Percentiles rank a stretch among this genome's conserved stretches.
Evolutionary conservation across 2,329 filamentous ascomycete species (phyloP).

Genomic region (Spiromastix sp.): DNA sequence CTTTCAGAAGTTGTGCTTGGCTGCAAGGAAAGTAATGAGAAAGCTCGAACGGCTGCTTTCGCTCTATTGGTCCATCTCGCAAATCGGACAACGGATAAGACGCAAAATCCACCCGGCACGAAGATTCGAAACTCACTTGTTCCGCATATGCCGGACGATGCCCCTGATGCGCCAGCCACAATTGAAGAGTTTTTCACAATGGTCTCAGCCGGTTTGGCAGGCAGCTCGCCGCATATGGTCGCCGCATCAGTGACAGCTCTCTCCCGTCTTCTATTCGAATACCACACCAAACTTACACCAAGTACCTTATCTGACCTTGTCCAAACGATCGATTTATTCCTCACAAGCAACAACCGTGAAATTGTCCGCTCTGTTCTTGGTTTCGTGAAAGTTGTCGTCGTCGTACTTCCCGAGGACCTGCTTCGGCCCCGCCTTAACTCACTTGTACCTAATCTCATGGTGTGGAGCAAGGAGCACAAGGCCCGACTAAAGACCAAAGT

Average conservation of each 20-base stretch:
- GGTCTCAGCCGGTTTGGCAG: slow-evolving; percentile 90
- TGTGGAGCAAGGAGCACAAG: slow-evolving; percentile 98
- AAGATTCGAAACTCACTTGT: slow-evolving; percentile 85
- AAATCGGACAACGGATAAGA: slow-evolving; percentile 63
- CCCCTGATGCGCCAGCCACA: slow-evolving; percentile 64
- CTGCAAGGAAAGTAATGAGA: slow-evolving; percentile 96
- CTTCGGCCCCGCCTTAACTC: slow-evolving; percentile 67
- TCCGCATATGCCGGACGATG: slow-evolving; percentile 72
- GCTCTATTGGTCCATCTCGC: slow-evolving; percentile 84
- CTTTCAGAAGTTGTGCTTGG: slow-evolving; percentile 91
- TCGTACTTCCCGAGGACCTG: slow-evolving; percentile 68
- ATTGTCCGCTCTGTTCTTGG: slow-evolving; percentile 91
- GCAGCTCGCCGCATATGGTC: slow-evolving; percentile 91
- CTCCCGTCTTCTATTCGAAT: slow-evolving; percentile 87
- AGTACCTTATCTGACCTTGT: slow-evolving; percentile 74
- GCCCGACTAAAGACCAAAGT: slow-evolving; percentile 94
- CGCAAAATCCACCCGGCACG: slow-evolving; percentile 40
- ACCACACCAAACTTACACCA: slow-evolving; percentile 58
- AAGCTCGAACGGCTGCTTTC: slow-evolving; percentile 79
- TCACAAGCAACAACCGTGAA: slow-evolving; percentile 92
- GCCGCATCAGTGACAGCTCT: slow-evolving; percentile 93
- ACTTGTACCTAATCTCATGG: slow-evolving; percentile 80
- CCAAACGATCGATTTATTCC: slow-evolving; percentile 89
- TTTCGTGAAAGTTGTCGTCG: slow-evolving; percentile 92
- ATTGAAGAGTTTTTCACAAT: slow-evolving; percentile 97